Conservation (phyloP, 1,284 basidiomycete genomes). For the Volvariella volvacea region DNA sequence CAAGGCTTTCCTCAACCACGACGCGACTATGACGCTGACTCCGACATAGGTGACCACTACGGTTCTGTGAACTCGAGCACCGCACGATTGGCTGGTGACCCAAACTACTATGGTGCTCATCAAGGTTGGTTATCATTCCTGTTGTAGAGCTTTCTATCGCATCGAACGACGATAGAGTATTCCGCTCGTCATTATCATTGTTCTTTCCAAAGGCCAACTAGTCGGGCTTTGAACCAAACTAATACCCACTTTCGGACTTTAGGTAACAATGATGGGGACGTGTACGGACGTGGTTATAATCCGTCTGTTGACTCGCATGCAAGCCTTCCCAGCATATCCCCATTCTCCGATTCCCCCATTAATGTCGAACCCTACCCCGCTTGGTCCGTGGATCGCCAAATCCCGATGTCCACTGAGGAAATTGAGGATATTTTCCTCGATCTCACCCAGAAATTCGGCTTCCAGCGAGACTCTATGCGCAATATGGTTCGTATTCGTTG, state of each 20-base stretch:
- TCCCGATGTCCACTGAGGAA: constrained; percentile 96
- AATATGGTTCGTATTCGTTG: constrained; percentile 80
- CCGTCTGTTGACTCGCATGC: constrained; percentile 52
- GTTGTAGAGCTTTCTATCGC: no score
- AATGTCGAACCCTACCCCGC: constrained; percentile 82
- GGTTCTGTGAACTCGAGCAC: constrained; percentile 47
- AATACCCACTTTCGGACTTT: constrained; percentile 6
- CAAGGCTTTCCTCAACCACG: constrained; percentile 21
- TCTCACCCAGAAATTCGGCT: constrained; percentile 98
- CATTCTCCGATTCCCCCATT: constrained; percentile 52
- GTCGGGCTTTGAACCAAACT: no score
- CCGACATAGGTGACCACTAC: constrained; percentile 41
- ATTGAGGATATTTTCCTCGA: constrained; percentile 99
- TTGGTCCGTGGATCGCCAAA: constrained; percentile 88
- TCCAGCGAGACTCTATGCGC: constrained; percentile 88
- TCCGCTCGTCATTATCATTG: no score
- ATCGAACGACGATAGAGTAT: no score
- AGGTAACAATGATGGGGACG: constrained; percentile 38
- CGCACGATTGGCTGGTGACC: constrained; percentile 45
- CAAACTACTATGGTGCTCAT: constrained; percentile 44
- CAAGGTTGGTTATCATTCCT: constrained; percentile 16
- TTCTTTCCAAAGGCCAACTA: no score
- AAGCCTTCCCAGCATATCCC: constrained; percentile 48
- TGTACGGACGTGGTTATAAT: constrained; percentile 38
- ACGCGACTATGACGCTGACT: constrained; percentile 42